Base-by-base conservation (phyloP, 441 rosid genomes). In the Capsella rubella region DNA sequence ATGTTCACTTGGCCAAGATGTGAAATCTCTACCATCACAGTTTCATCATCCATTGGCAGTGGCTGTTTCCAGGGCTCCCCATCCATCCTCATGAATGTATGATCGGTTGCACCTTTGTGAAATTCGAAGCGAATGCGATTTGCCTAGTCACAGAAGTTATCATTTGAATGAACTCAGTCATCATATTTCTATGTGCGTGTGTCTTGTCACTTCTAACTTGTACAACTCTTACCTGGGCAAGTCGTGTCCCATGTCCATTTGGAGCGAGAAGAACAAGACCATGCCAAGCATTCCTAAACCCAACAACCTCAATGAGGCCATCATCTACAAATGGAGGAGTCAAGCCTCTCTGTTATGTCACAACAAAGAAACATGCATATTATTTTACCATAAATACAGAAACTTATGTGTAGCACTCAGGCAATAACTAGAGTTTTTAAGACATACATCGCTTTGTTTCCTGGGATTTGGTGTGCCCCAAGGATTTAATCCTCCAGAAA, bases 11-110 rank as follows among this genome's bases (percentile, higher is more conserved):
- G 97, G 66, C 92, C 91, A 64, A 81, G 87, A 75, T 89, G 98
- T 74, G 99, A 91, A 37, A 95, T 91, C 82, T 95, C 99, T 16
- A 95, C 85, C 11, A 86, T 84, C n/a, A 95, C 95, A 0, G 93
- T 87, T 63, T 90, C 90, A 15, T 87, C 91, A 49, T 86, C 88
- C 3, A 63, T 70, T 27, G 97, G 99, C 39, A 91, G 78, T 52
- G 97, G 99, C 72, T 95, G 98, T 82, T 89, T 93, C 99, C 97
- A 93, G 1, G 98, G 99, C 70, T 91, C 98, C 68, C 97, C 99
- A 74, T 95, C 99, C 51, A 95, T 91, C 69, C 99, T 91, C 99
- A 93, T 95, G 80, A 34, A 93, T 69, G 99, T 87, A 80, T 87
- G 85, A 53, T 91, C 91, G 1, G 89, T 82, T 4, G 90, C 87